Base-by-base conservation (phyloP, 305 asterid genomes). In the Fraxinus velutina region DNA sequence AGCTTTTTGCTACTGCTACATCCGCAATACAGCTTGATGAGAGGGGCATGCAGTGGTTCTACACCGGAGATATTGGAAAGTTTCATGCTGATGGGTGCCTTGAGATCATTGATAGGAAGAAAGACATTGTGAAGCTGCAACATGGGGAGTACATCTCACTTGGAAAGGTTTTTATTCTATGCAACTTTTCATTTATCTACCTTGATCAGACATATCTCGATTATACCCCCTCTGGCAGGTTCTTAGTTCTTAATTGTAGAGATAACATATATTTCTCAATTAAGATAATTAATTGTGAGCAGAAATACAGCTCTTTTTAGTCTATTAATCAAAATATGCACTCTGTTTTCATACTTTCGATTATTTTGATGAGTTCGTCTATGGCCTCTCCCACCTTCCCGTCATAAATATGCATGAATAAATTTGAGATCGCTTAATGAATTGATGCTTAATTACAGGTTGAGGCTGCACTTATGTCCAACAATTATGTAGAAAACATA, bases 111-210 rank as follows among this genome's bases (percentile, higher is more conserved):
- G 97, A 92, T 24, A 24, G 98, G 83, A 94, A 92, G 92, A 94
- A 94, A 86, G 98, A 92, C 83, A 92, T 94, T 29, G 95, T 92
- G 73, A 94, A 94, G 91, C 97, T 94, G 83, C 98, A 94, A 82
- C 98, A 94, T 72, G 98, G 98, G 42, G 98, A 94, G 75, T 94
- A 94, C 83, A 87, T 94, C 85, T 93, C 98, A 55, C 97, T 93
- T 30, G 97, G 96, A 72, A 93, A 93, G 97, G 97, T 93, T 68
- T 68, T n/a, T 27, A 29, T 68, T 68, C 39, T 68, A 30, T 30
- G n/a, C 39, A 62, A 22, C 30, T 62, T 22, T 7, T 62, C 33
- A 62, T 55, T 60, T 22, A 60, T 60, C 70, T 22, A 60, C 71
- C 71, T 60, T 8, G 71, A 2, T 60, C 32, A 0, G 32, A 7